Evolutionary conservation across 495 filamentous ascomycete genomes (phyloP).

Genomic region (Astrothelium subdiscretum): DNA sequence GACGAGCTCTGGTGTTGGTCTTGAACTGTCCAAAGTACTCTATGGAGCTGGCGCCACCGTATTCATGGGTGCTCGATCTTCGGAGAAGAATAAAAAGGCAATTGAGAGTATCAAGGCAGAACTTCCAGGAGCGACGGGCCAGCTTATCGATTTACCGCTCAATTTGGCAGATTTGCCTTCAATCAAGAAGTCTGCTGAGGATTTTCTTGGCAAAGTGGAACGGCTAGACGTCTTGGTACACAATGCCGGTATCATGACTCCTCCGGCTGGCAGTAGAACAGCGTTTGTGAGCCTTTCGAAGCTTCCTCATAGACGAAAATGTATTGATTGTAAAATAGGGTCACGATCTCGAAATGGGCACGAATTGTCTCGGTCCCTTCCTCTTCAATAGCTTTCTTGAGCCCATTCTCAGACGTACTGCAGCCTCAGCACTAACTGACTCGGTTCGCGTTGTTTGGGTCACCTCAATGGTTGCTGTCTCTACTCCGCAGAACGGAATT

Average conservation of each 20-base stretch:
- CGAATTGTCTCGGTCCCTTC: constrained; percentile 39
- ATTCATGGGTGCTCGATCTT: constrained; percentile 38
- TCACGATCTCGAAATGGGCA: constrained; percentile 36
- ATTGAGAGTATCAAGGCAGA: constrained; percentile 26
- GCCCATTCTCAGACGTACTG: constrained; percentile 33
- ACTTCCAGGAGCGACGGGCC: constrained; percentile 18
- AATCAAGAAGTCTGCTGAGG: constrained; percentile 31
- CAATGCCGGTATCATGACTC: constrained; percentile 39
- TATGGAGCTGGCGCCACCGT: constrained; percentile 37
- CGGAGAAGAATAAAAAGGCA: constrained; percentile 22
- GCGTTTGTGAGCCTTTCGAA: constrained; percentile 8
- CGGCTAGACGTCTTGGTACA: constrained; percentile 38
- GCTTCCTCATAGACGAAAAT: neutral
- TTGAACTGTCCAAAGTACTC: constrained; percentile 35
- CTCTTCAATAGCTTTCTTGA: constrained; percentile 36
- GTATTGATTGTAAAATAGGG: constrained; percentile 5
- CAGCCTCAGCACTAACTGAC: constrained; percentile 13
- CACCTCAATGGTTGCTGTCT: constrained; percentile 16
- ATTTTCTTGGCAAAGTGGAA: constrained; percentile 31
- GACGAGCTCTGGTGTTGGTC: constrained; percentile 37
- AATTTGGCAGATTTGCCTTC: constrained; percentile 37
- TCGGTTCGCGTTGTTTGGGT: constrained; percentile 34
- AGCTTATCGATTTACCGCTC: constrained; percentile 31
- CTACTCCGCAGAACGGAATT: neutral
- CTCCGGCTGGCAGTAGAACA: constrained; percentile 27